Evolutionary conservation across 1,284 basidiomycete species (phyloP), one percentile per base, ranked within the genome.

Genomic region (Moesziomyces sp.): DNA sequence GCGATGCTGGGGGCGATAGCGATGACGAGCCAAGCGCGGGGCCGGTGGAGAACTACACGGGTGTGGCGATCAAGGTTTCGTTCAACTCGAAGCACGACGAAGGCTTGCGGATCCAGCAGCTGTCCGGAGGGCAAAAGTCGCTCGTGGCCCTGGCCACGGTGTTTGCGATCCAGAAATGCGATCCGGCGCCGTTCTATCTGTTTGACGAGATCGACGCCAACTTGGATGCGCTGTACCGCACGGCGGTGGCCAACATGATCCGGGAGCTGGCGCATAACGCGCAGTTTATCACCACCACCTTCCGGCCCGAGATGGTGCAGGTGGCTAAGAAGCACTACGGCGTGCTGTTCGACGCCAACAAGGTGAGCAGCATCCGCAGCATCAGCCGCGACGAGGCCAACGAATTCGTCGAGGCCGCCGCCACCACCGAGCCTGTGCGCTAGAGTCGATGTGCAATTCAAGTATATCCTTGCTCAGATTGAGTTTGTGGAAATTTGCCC

Each of bases 141-240:
- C 87, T 99, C 13, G 97, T 99, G 5, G 97, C 97, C 0, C 89
- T 99, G 28, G 94, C 97, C 1, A 92, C 93, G 35, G 95, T 99
- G 19, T 99, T 99, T 82, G 94, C 96, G 9, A 99, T 99, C 78
- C 97, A 99, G 85, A 97, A 97, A 85, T 98, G 95, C 84, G 97
- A 99, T 82, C 97, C 97, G 1, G 97, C 97, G 0, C 97, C 97
- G 0, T 99, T 99, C 87, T 99, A 99, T 85, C 88, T 99, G n/a
- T 99, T 99, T 83, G 97, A 99, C 84, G 97, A 99, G 88, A 98
- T 98, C 81, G 96, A 99, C 80, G 96, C 96, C 52, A 98, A 98
- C 80, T 88, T 99, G 54, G 97, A 99, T 80, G 93, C 96, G 6
- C 94, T 98, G 86, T 97, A 98, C 75, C 91, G 96, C 45, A 97